Percentiles rank a stretch among this genome's conserved stretches.
phyloP scores from a whole-genome alignment of 2,329 filamentous ascomycete genomes.

The Fusarium udum region DNA sequence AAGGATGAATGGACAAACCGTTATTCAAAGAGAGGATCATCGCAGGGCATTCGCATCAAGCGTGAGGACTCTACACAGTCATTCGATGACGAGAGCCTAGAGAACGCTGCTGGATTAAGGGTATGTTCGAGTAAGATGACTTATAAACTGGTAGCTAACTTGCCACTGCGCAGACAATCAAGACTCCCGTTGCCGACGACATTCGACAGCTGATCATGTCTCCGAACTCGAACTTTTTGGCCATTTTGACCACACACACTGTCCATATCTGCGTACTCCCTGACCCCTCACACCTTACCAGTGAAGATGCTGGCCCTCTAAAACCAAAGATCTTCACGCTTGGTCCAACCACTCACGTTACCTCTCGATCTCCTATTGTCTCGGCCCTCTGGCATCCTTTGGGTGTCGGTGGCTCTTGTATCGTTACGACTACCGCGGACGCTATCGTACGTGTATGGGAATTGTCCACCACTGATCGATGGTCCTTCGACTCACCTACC shows the following conservation, averaged over 20 bases:
- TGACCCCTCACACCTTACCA: constrained; percentile 78
- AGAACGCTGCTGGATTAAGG: constrained; percentile 46
- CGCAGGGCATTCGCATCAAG: constrained; percentile 55
- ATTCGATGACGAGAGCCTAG: constrained; percentile 47
- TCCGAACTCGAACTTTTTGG: constrained; percentile 82
- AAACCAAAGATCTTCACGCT: constrained; percentile 88
- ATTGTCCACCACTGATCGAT: constrained; percentile 81
- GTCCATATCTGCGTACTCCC: constrained; percentile 89
- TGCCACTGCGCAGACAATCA: constrained; percentile 67
- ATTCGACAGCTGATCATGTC: constrained; percentile 89
- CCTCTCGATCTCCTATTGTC: constrained; percentile 81
- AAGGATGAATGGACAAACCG: constrained; percentile 66
- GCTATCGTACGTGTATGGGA: constrained; percentile 93
- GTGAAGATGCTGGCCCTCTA: constrained; percentile 72
- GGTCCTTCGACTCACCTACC: constrained; percentile 85
- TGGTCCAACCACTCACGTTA: constrained; percentile 91
- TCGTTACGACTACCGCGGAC: constrained; percentile 90
- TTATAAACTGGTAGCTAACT: constrained; percentile 8
- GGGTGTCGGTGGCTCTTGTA: constrained; percentile 79
- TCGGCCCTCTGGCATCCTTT: constrained; percentile 93
- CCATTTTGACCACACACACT: constrained; percentile 86
- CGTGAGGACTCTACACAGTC: constrained; percentile 56
- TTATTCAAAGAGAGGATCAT: constrained; percentile 44
- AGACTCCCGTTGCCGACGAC: constrained; percentile 79
- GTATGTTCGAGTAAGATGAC: constrained; percentile 40